A percentile compares a stretch with the other conserved stretches of the same genome.
Conservation (phyloP, 169 alveolate genomes). For the Eimeria acervulina region DNA sequence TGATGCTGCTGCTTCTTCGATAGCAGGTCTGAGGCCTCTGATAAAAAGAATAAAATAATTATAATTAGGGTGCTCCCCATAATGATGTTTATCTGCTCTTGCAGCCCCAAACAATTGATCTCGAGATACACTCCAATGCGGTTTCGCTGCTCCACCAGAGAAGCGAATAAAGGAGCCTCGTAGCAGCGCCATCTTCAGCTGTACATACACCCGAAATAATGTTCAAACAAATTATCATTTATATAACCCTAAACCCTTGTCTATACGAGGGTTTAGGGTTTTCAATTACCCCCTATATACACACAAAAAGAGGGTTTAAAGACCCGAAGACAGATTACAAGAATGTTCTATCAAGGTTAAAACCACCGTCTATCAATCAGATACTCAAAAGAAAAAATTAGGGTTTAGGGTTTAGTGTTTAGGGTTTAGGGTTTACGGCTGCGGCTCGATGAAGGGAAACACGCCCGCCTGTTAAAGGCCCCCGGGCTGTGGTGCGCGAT, state of each 20-base stretch:
- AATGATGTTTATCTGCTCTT: slow-evolving; percentile 88
- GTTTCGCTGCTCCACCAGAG: slow-evolving; percentile 90
- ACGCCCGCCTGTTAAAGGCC: background rate
- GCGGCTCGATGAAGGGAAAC: background rate
- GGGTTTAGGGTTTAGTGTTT: background rate
- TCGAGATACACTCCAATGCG: slow-evolving; percentile 88
- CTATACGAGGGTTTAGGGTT: background rate
- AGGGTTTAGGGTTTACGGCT: background rate
- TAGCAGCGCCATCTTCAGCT: background rate
- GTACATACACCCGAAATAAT: background rate
- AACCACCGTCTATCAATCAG: no score
- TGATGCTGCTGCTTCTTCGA: slow-evolving; percentile 85
- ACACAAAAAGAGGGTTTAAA: background rate
- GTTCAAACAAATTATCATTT: background rate
- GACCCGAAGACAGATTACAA: background rate
- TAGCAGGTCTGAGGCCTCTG: slow-evolving; percentile 89
- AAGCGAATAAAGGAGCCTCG: background rate
- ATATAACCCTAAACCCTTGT: background rate
- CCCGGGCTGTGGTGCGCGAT: background rate
- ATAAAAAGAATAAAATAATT: slow-evolving; percentile 87
- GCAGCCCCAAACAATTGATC: slow-evolving; percentile 87
- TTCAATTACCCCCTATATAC: no score
- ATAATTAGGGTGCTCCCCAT: slow-evolving; percentile 90
- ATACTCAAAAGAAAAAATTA: no score
- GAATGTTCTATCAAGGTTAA: background rate